These are phyloP conservation scores for Rhodotorula sp. DNA, from an alignment of 1,284 basidiomycete genomes.

Conservation along the genomic window DNA sequence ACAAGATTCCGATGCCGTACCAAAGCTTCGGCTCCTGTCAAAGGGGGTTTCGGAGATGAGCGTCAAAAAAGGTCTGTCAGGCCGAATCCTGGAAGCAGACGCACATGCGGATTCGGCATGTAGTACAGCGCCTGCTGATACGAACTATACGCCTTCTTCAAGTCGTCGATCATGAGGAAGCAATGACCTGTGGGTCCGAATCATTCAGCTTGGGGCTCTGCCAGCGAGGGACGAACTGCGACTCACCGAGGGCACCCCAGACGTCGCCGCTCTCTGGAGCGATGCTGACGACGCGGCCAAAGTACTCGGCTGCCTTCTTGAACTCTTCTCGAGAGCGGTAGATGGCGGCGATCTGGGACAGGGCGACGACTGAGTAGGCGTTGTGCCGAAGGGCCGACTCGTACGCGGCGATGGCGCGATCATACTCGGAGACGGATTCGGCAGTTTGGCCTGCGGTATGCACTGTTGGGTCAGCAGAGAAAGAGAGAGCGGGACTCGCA, in stretches of 20 bases:
- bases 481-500: background rate
- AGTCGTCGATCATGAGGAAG: slow-evolving; percentile 98
- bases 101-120: slow-evolving; percentile 87
- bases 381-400: slow-evolving; percentile 90
- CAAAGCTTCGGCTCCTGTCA: slow-evolving; percentile 95
- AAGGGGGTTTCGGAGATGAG: background rate
- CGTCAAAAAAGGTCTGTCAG: background rate
- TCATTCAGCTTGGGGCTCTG: background rate
- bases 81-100: slow-evolving; percentile 8
- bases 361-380: slow-evolving; percentile 76
- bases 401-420: slow-evolving; percentile 83
- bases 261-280: slow-evolving; percentile 42
- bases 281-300: slow-evolving; percentile 42
- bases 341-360: slow-evolving; percentile 76
- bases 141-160: slow-evolving; percentile 96
- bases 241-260: slow-evolving; percentile 44
- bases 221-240: background rate
- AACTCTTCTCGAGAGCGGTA: slow-evolving; percentile 58
- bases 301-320: slow-evolving; percentile 49
- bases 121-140: slow-evolving; percentile 98
- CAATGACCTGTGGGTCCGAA: slow-evolving; percentile 65
- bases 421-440: slow-evolving; percentile 57
- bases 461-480: background rate
- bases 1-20: slow-evolving; percentile 99
- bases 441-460: slow-evolving; percentile 29